A percentile compares a stretch with the other conserved stretches of the same genome.
These are phyloP conservation scores for Pseudogymnoascus sp. DNA, from an alignment of 2,329 filamentous ascomycete species.

Conservation along the genomic window DNA sequence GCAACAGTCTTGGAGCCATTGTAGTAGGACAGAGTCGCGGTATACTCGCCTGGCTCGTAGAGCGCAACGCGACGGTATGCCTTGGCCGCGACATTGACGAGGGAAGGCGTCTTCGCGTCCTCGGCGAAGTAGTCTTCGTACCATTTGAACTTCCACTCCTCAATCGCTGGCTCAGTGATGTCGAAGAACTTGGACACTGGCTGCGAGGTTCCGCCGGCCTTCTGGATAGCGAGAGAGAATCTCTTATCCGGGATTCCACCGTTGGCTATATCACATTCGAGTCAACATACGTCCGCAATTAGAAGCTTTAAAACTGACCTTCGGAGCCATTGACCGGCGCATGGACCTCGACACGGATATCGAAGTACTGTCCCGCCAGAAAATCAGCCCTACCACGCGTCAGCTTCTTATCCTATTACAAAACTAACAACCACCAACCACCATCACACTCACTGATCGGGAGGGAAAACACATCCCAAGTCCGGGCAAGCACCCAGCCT, in stretches of 20 bases:
- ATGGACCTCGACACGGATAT: constrained; percentile 75
- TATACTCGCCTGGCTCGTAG: constrained; percentile 72
- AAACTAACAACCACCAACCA: not conserved
- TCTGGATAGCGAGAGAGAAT: constrained; percentile 67
- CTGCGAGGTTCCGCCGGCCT: constrained; percentile 47
- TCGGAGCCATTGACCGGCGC: constrained; percentile 75
- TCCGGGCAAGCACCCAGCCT: constrained; percentile 50
- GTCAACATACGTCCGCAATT: not conserved
- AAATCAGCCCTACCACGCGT: constrained; percentile 55
- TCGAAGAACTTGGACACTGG: constrained; percentile 59
- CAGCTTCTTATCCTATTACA: not conserved
- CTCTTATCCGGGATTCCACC: constrained; percentile 57
- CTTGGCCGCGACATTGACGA: constrained; percentile 75
- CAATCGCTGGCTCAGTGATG: constrained; percentile 60
- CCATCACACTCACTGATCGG: constrained; percentile 37
- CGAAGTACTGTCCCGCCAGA: constrained; percentile 74
- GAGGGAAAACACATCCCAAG: constrained; percentile 52
- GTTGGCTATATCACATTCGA: constrained; percentile 43
- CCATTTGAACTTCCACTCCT: constrained; percentile 79
- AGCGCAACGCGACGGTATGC: constrained; percentile 68
- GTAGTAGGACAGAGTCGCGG: constrained; percentile 68
- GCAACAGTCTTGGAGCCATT: constrained; percentile 62
- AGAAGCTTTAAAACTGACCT: constrained; percentile 11
- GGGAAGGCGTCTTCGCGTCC: constrained; percentile 57
- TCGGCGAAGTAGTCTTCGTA: constrained; percentile 75